Evolutionary conservation across 371 early-diverging fungal genomes (phyloP).

Genomic region (Gilbertella persicaria): DNA sequence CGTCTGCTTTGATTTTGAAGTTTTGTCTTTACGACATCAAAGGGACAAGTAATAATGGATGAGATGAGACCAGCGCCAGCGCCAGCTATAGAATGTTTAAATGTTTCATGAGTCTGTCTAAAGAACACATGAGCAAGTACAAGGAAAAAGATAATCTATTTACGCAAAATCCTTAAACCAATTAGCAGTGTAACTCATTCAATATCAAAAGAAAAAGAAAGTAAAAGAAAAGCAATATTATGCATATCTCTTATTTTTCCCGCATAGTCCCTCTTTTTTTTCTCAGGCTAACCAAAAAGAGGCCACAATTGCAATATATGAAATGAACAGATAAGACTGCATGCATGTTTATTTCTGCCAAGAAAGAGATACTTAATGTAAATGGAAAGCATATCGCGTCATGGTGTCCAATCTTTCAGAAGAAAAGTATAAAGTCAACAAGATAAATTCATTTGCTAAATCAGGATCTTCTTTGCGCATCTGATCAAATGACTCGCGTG

Average conservation of each 20-base stretch:
- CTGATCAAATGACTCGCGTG: constrained; percentile 54
- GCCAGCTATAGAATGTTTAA: constrained; percentile 82
- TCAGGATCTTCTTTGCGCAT: constrained; percentile 55
- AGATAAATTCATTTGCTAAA: constrained; percentile 55
- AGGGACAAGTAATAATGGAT: constrained; percentile 85
- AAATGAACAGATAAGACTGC: neutral
- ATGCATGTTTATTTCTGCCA: neutral
- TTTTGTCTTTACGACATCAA: constrained; percentile 95
- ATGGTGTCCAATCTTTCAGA: constrained; percentile 59
- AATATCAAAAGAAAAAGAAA: too few species aligned
- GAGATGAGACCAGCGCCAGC: constrained; percentile 84
- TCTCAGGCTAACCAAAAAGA: too few species aligned
- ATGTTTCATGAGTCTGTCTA: constrained; percentile 56
- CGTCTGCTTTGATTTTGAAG: constrained; percentile 84
- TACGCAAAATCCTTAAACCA: too few species aligned
- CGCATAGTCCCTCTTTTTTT: too few species aligned
- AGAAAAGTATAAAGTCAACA: constrained; percentile 58
- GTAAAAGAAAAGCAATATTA: too few species aligned
- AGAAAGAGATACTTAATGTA: constrained; percentile 23
- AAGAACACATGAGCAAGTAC: neutral
- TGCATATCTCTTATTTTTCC: too few species aligned
- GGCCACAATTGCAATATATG: too few species aligned
- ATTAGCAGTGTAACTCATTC: too few species aligned
- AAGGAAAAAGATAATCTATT: neutral
- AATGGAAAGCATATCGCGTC: constrained; percentile 63